These are phyloP conservation scores for Amaranthus palmeri DNA, from an alignment of 148 eudicot genomes.

Conservation along the genomic window DNA sequence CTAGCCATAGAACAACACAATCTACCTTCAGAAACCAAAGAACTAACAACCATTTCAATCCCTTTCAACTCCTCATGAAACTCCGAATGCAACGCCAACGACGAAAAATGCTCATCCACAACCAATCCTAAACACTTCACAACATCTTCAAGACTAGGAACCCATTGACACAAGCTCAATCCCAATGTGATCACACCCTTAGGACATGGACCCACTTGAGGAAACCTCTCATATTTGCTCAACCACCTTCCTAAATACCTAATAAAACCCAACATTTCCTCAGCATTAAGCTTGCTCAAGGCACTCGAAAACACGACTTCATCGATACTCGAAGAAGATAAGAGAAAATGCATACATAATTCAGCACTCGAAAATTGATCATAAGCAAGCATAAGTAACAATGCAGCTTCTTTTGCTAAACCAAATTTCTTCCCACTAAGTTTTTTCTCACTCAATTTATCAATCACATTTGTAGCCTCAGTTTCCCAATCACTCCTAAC, in stretches of 20 bases:
- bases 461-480: conserved; percentile 47
- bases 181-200: conserved; percentile 39
- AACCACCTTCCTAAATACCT: conserved; percentile 82
- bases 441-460: conserved; percentile 33
- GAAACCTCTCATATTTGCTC: conserved; percentile 74
- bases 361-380: conserved; percentile 60
- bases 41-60: conserved; percentile 40
- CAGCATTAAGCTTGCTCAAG: conserved; percentile 54
- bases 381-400: conserved; percentile 70
- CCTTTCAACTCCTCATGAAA: conserved; percentile 65
- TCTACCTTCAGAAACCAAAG: conserved; percentile 58
- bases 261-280: conserved; percentile 56
- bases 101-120: conserved; percentile 85
- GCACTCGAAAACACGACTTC: conserved; percentile 67
- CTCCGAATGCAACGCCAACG: conserved; percentile 66
- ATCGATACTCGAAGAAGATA: conserved; percentile 53
- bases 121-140: conserved; percentile 55
- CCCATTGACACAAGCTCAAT: conserved; percentile 51
- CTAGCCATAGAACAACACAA: conserved; percentile 51
- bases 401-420: conserved; percentile 57
- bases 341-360: conserved; percentile 69
- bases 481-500: conserved; percentile 77
- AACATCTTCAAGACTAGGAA: conserved; percentile 54
- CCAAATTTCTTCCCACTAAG: conserved; percentile 27
- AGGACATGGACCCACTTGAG: conserved; percentile 48